A percentile compares a stretch with the other conserved stretches of the same genome.
Conservation (phyloP, 352 stramenopile species). For the Globisporangium perplexum region DNA sequence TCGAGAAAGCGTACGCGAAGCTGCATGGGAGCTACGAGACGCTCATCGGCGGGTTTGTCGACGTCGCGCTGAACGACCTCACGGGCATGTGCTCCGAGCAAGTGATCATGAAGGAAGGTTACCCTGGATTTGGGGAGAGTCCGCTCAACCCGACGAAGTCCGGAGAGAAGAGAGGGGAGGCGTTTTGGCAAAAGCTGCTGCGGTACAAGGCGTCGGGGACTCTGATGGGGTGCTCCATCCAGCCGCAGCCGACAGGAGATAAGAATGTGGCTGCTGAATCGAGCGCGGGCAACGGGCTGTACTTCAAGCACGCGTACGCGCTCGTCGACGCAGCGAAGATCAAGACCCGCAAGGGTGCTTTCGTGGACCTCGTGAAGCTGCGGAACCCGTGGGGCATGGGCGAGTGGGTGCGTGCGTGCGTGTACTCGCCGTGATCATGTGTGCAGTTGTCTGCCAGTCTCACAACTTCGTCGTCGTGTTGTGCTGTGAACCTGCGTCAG, state of each 20-base stretch:
- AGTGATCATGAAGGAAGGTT: constrained; percentile 79
- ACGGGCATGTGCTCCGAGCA: constrained; percentile 88
- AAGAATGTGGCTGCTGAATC: constrained; percentile 66
- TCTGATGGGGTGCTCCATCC: constrained; percentile 91
- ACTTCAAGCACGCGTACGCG: constrained; percentile 87
- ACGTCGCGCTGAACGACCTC: constrained; percentile 86
- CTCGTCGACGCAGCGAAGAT: constrained; percentile 76
- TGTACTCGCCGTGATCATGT: no score
- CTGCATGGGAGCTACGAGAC: constrained; percentile 87
- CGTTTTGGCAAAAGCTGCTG: constrained; percentile 78
- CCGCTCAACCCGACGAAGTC: constrained; percentile 39
- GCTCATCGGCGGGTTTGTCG: constrained; percentile 87
- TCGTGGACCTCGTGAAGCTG: constrained; percentile 68
- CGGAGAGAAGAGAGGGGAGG: constrained; percentile 42
- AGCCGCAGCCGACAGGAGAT: constrained; percentile 49
- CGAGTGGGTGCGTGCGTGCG: constrained; percentile 67
- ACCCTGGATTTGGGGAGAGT: constrained; percentile 72
- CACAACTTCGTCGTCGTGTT: no score
- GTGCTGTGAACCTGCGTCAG: constrained; percentile 14
- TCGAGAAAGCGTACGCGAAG: constrained; percentile 93
- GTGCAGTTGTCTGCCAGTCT: no score
- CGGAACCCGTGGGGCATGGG: constrained; percentile 91
- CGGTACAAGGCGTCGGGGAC: constrained; percentile 78
- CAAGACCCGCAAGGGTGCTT: constrained; percentile 42
- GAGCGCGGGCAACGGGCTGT: constrained; percentile 75